A percentile compares a stretch with the other conserved stretches of the same genome.
Conservation (phyloP, 345 rosid genomes). For the Mangifera indica region DNA sequence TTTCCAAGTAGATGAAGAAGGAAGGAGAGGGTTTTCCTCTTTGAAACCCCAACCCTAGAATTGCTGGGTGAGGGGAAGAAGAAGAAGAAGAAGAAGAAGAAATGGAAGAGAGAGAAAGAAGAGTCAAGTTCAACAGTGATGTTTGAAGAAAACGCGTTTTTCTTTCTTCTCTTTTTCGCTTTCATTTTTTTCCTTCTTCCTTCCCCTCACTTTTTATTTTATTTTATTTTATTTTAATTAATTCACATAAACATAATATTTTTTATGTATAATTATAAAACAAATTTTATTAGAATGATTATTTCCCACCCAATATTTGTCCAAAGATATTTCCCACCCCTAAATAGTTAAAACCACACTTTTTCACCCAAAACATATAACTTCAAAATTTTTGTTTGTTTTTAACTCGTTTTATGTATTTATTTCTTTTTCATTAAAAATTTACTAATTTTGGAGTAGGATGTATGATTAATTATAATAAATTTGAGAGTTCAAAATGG, state of each 20-base stretch:
- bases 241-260: neutral
- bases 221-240: slow-evolving; percentile 4
- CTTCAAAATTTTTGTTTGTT: too few species aligned
- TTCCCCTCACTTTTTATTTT: neutral
- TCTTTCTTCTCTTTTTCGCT: slow-evolving; percentile 18
- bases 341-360: too few species aligned
- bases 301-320: too few species aligned
- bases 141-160: slow-evolving; percentile 60
- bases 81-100: neutral
- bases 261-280: too few species aligned
- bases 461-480: too few species aligned
- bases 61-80: neutral
- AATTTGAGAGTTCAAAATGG: too few species aligned
- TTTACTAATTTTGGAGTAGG: too few species aligned
- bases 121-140: slow-evolving; percentile 41
- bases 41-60: slow-evolving; percentile 31
- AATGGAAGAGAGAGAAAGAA: slow-evolving; percentile 22
- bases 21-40: neutral
- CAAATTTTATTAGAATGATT: too few species aligned
- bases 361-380: too few species aligned
- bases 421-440: too few species aligned
- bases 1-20: slow-evolving; percentile 12
- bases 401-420: too few species aligned
- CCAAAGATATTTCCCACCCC: too few species aligned
- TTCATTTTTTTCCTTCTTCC: slow-evolving; percentile 3